phyloP scores from a whole-genome alignment of 805 yeast species.

The Yamadazyma laniorum region DNA sequence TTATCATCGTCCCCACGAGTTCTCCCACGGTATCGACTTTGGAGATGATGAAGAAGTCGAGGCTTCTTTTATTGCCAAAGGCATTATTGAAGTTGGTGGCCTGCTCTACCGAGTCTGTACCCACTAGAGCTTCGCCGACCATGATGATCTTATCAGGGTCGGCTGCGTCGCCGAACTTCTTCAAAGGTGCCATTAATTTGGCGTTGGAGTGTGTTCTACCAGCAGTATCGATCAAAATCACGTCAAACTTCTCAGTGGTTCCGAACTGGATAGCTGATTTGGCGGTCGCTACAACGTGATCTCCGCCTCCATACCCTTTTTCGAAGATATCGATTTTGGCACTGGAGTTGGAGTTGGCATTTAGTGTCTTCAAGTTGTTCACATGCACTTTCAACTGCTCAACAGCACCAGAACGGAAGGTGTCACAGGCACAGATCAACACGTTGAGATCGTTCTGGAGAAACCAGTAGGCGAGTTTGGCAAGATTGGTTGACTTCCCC shows the following conservation, averaged over 20 bases:
- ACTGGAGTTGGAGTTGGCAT: slow-evolving; percentile 45
- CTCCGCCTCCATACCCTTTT: slow-evolving; percentile 97
- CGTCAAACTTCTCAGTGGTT: slow-evolving; percentile 64
- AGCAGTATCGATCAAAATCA: slow-evolving; percentile 93
- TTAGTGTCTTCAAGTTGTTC: slow-evolving; percentile 69
- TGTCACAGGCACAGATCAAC: slow-evolving; percentile 93
- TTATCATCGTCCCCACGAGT: slow-evolving; percentile 93
- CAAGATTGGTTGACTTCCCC: slow-evolving; percentile 93
- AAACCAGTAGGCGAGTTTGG: slow-evolving; percentile 94
- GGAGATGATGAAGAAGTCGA: slow-evolving; percentile 89
- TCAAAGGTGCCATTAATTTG: slow-evolving; percentile 90
- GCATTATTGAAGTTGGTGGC: slow-evolving; percentile 92
- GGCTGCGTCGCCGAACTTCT: slow-evolving; percentile 93
- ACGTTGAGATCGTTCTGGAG: slow-evolving; percentile 85
- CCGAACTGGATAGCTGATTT: slow-evolving; percentile 86
- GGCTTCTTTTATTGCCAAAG: slow-evolving; percentile 74
- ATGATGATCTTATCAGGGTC: slow-evolving; percentile 93
- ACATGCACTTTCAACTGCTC: slow-evolving; percentile 95
- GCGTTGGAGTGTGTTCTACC: slow-evolving; percentile 97
- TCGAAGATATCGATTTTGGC: slow-evolving; percentile 74
- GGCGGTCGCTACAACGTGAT: slow-evolving; percentile 88
- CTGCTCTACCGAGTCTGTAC: slow-evolving; percentile 95
- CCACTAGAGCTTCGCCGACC: slow-evolving; percentile 98
- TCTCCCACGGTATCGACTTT: slow-evolving; percentile 98
- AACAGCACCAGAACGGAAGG: slow-evolving; percentile 98